These are phyloP conservation scores for Brassica carinata DNA, from an alignment of 345 rosid genomes.

Conservation along the genomic window DNA sequence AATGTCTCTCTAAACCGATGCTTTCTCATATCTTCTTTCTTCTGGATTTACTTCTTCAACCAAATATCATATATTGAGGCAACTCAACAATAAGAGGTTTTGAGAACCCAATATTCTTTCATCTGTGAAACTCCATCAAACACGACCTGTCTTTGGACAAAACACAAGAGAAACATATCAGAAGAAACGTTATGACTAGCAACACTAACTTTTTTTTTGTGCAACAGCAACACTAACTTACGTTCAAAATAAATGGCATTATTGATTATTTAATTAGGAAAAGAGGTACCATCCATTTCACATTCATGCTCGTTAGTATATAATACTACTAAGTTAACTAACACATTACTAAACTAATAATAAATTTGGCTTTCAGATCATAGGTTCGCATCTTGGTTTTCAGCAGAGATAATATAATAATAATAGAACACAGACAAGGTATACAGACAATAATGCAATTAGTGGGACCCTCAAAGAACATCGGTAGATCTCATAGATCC, in stretches of 20 bases:
- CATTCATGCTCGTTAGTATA: conserved; percentile 5
- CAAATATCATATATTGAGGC: conserved; percentile 20
- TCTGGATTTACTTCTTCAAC: conserved; percentile 26
- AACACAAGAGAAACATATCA: conserved; percentile 30
- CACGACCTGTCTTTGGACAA: conserved; percentile 30
- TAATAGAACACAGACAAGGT: conserved; percentile 32
- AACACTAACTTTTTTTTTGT: too few species aligned
- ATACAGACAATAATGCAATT: conserved; percentile 28
- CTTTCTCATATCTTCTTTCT: conserved; percentile 56
- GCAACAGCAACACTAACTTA: too few species aligned
- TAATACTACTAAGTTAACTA: conserved; percentile 4
- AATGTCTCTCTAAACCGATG: conserved; percentile 67
- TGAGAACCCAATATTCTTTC: conserved; percentile 19
- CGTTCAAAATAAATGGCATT: conserved; percentile 23
- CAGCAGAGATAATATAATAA: conserved; percentile 16
- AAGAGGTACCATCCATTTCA: conserved; percentile 35
- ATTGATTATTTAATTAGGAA: conserved; percentile 22
- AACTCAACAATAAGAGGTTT: conserved; percentile 36
- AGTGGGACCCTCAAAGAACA: conserved; percentile 23
- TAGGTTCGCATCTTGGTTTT: conserved; percentile 26
- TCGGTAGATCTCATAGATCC: conserved; percentile 25
- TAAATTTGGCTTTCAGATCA: conserved; percentile 23
- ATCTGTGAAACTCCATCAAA: conserved; percentile 23
- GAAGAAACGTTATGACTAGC: conserved; percentile 28
- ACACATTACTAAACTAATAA: conserved; percentile 23